These are phyloP conservation scores for Solanum habrochaites DNA, from an alignment of 257 asterid genomes.

Conservation along the genomic window DNA sequence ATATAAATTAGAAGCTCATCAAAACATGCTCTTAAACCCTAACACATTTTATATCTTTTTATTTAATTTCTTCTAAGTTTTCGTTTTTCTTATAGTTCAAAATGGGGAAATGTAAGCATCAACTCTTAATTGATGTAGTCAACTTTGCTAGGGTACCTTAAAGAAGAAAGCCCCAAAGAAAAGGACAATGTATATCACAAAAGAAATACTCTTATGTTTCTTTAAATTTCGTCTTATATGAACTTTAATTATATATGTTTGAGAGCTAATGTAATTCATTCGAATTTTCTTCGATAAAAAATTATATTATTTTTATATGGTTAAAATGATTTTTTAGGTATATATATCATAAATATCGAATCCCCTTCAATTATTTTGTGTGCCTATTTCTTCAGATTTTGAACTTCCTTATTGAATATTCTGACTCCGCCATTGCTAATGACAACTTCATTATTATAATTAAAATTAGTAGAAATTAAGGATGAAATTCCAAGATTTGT, in stretches of 20 bases:
- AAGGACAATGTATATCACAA: background rate
- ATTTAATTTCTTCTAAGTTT: background rate
- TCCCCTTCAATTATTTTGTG: fast-evolving
- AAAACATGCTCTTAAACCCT: background rate
- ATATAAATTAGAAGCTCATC: no score
- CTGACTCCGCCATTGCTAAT: no score
- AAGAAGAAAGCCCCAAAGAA: background rate
- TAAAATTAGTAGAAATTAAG: background rate
- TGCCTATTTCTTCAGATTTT: no score
- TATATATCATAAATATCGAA: no score
- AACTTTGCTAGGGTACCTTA: background rate
- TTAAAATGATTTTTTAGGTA: no score
- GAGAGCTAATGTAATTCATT: background rate
- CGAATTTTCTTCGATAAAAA: no score
- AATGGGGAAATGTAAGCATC: background rate
- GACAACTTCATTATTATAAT: background rate
- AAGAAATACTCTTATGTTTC: background rate
- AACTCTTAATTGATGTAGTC: background rate
- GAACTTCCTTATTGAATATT: no score
- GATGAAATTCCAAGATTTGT: background rate
- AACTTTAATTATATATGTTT: no score
- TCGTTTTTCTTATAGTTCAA: background rate
- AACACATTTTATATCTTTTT: no score
- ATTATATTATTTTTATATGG: no score
- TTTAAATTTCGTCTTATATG: no score